Percentiles rank a stretch among this genome's conserved stretches.
Evolutionary conservation across 805 yeast species (phyloP).

Genomic region (Cyberlindnera euphorbiiphila): DNA sequence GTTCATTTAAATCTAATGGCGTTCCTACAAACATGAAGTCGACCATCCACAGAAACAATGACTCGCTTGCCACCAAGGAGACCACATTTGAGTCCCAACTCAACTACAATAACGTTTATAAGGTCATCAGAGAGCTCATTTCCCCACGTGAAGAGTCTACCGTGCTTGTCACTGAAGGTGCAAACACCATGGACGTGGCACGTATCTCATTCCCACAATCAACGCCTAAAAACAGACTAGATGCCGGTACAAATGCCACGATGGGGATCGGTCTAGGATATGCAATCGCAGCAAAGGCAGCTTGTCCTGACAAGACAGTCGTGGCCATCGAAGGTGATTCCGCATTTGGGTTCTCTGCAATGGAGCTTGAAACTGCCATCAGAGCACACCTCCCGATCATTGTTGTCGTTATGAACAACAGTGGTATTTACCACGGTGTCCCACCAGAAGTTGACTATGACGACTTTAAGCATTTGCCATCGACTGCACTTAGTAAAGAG

Average conservation of each 20-base stretch:
- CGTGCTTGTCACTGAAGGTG: conserved; percentile 63
- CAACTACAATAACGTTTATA: conserved; percentile 54
- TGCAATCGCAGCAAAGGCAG: conserved; percentile 56
- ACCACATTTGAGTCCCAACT: conserved; percentile 23
- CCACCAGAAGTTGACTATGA: conserved; percentile 32
- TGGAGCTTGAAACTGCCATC: conserved; percentile 69
- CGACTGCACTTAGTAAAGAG: conserved; percentile 55
- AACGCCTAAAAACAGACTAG: conserved; percentile 51
- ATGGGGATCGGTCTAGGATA: conserved; percentile 77
- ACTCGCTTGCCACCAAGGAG: conserved; percentile 34
- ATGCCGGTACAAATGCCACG: conserved; percentile 74
- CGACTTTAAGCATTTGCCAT: conserved; percentile 37
- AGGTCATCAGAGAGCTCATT: conserved; percentile 40
- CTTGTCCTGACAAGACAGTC: conserved; percentile 41
- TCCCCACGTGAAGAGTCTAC: conserved; percentile 30
- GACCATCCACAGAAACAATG: conserved; percentile 31
- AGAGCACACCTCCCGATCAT: conserved; percentile 50
- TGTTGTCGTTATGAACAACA: conserved; percentile 65
- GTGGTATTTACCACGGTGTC: conserved; percentile 69
- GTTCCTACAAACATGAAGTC: conserved; percentile 27
- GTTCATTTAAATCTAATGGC: conserved; percentile 31
- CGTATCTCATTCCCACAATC: conserved; percentile 55
- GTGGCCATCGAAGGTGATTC: conserved; percentile 72
- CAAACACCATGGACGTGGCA: conserved; percentile 72
- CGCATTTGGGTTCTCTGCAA: conserved; percentile 71